A percentile compares a stretch with the other conserved stretches of the same genome.
Evolutionary conservation across 2,329 filamentous ascomycete genomes (phyloP).

Genomic region (Aspergillus thermomutatus): DNA sequence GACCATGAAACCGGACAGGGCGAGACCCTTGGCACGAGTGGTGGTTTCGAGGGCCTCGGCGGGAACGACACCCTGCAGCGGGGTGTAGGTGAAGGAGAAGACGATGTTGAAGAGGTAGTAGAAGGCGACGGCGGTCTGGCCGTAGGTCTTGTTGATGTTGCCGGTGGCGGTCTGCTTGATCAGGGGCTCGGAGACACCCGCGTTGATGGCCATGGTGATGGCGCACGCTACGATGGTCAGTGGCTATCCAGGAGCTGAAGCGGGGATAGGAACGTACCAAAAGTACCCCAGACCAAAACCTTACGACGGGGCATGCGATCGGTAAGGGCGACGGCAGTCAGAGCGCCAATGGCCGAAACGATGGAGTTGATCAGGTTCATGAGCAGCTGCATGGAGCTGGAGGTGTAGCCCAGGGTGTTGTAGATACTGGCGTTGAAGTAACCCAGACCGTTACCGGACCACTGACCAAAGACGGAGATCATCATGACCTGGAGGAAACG

Average conservation of each 20-base stretch:
- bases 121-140: conserved; percentile 44
- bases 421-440: conserved; percentile 53
- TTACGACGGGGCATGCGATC: conserved; percentile 49
- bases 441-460: conserved; percentile 50
- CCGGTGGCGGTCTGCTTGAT: conserved; percentile 19
- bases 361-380: conserved; percentile 50
- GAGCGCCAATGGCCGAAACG: conserved; percentile 45
- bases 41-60: conserved; percentile 50
- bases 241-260: background rate
- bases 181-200: conserved; percentile 42
- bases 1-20: conserved; percentile 45
- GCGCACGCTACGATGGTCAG: conserved; percentile 31
- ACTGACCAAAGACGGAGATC: conserved; percentile 52
- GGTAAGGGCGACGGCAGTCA: conserved; percentile 43
- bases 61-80: conserved; percentile 48
- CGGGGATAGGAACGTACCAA: conserved; percentile 19
- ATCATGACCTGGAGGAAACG: conserved; percentile 49
- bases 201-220: conserved; percentile 44
- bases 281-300: conserved; percentile 45
- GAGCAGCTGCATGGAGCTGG: conserved; percentile 38
- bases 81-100: conserved; percentile 51
- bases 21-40: conserved; percentile 48
- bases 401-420: conserved; percentile 25
- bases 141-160: conserved; percentile 37
- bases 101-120: conserved; percentile 52